These are phyloP conservation scores for Vitis hybrid DNA, from an alignment of 177 flowering plant genomes.

Conservation along the genomic window DNA sequence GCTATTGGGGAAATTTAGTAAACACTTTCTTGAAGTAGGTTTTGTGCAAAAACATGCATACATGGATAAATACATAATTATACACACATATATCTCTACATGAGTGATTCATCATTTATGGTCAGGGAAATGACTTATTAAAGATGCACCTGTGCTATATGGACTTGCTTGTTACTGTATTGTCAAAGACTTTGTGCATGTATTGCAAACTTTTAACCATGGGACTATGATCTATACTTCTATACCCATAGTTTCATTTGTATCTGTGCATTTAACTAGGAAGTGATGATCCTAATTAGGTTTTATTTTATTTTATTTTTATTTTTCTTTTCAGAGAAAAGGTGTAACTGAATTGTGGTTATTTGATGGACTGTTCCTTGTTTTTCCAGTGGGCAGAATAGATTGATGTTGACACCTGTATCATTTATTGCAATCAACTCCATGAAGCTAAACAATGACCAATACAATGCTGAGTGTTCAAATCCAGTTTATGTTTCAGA, in stretches of 20 bases:
- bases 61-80: too few species aligned
- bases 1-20: too few species aligned
- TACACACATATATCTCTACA: too few species aligned
- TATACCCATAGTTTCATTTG: not conserved
- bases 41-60: too few species aligned
- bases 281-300: not conserved
- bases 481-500: slow-evolving; percentile 11
- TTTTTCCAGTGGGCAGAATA: slow-evolving; percentile 32
- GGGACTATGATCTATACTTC: not conserved
- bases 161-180: too few species aligned
- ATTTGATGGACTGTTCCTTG: not conserved
- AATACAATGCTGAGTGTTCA: slow-evolving; percentile 11
- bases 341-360: not conserved
- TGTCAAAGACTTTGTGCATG: too few species aligned
- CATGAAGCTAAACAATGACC: slow-evolving; percentile 21
- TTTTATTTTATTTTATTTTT: not conserved
- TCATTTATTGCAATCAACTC: slow-evolving; percentile 42
- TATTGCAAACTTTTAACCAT: too few species aligned
- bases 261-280: not conserved
- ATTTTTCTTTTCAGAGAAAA: not conserved
- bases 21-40: too few species aligned
- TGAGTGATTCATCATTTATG: too few species aligned
- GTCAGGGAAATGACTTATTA: too few species aligned
- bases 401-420: slow-evolving; percentile 41
- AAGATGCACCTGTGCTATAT: too few species aligned